These are phyloP conservation scores for Pinus albicaulis DNA, from an alignment of 75 land plant species.

Conservation along the genomic window DNA sequence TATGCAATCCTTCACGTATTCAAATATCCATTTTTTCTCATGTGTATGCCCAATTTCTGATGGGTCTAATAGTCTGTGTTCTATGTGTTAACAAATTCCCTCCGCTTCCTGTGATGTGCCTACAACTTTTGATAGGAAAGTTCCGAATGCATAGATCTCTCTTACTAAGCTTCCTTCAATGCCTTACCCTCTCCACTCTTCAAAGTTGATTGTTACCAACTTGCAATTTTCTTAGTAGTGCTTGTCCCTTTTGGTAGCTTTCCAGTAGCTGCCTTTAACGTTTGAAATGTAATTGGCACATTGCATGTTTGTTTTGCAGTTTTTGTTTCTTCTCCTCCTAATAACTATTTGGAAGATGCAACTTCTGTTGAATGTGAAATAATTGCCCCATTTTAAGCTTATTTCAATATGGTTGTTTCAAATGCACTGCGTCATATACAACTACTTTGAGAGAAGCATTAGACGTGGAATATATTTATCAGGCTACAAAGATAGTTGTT, in stretches of 20 bases:
- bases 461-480: too few species aligned
- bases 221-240: not conserved
- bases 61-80: not conserved
- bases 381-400: not conserved
- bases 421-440: not conserved
- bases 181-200: not conserved
- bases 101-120: constrained; percentile 6
- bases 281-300: not conserved
- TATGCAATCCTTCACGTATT: constrained; percentile 45
- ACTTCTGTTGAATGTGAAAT: not conserved
- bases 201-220: not conserved
- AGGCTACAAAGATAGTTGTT: too few species aligned
- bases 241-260: not conserved
- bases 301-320: not conserved
- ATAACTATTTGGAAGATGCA: not conserved
- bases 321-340: constrained; percentile 1
- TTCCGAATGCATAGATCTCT: not conserved
- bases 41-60: not conserved
- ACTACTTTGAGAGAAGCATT: too few species aligned
- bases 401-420: constrained; percentile 1
- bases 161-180: constrained; percentile 6
- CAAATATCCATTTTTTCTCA: not conserved
- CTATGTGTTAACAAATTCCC: not conserved
- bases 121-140: not conserved
- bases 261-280: not conserved